A percentile compares a stretch with the other conserved stretches of the same genome.
Conservation (phyloP, 208 protist genomes). For the Trypanosoma boissoni region DNA sequence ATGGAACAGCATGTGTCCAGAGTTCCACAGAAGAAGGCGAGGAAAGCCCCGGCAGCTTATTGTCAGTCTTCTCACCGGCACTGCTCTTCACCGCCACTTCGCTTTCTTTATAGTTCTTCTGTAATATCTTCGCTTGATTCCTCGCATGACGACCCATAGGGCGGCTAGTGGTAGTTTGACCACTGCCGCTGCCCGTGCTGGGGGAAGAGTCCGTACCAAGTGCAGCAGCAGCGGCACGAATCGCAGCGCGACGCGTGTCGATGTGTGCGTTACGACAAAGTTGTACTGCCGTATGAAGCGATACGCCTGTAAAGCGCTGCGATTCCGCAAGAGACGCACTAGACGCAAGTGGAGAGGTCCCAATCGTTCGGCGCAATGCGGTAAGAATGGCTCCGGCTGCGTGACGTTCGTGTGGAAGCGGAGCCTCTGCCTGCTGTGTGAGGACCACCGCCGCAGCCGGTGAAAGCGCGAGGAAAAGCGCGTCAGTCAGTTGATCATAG, state of each 20-base stretch:
- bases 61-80: constrained; percentile 18
- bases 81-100: background rate
- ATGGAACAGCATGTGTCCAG: constrained; percentile 74
- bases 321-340: constrained; percentile 53
- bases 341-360: constrained; percentile 36
- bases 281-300: constrained; percentile 45
- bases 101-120: background rate
- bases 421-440: constrained; percentile 47
- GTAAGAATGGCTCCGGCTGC: constrained; percentile 41
- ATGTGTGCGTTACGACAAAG: constrained; percentile 28
- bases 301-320: constrained; percentile 44
- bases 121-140: background rate
- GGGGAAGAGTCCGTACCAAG: background rate
- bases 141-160: background rate
- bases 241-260: background rate
- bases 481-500: constrained; percentile 59
- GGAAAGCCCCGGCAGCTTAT: constrained; percentile 32
- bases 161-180: background rate
- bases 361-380: constrained; percentile 43
- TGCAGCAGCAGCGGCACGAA: constrained; percentile 1
- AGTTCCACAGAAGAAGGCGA: constrained; percentile 62
- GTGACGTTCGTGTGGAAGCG: constrained; percentile 37
- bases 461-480: constrained; percentile 57
- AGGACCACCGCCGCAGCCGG: constrained; percentile 50
- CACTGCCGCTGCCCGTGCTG: background rate